Evolutionary conservation across 2,329 filamentous ascomycete species (phyloP), one percentile per base, ranked within the genome.

Genomic region (Fusarium continuum): DNA sequence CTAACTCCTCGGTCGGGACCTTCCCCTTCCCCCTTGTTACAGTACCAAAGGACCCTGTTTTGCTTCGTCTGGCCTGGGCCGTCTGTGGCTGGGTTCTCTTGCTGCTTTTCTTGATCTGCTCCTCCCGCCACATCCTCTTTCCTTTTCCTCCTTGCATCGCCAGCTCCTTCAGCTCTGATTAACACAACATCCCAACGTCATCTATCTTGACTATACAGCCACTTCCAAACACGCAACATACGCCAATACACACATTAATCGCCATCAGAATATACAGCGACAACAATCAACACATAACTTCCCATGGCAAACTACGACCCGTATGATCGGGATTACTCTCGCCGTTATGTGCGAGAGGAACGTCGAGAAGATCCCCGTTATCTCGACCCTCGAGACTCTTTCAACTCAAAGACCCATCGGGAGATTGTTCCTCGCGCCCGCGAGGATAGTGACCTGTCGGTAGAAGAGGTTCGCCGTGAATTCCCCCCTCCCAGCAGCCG

Each of bases 381-480:
- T 65, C 76, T 80, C 59, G 85, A 88, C 16, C 67, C 79, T 28
- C 80, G 82, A 66, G 84, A 86, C 36, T 78, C 76, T 26, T 78
- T 77, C 35, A 81, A 82, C 64, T 73, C 79, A 52, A 79, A 78
- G 64, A 74, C 77, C 25, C 75, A 80, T 38, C 82, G 79, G 56
- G 85, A 87, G 35, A 78, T 89, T 8, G 77, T 88, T 11, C 84
- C 84, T 29, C 80, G 84, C 22, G 74, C 80, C 44, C 88, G 90
- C 64, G 89, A 93, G 73, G 89, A 92, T 71, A 93, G 89, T 75
- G 88, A 89, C 39, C 79, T 89, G 22, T 88, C 88, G 3, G 78
- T 96, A 72, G 93, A 97, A 78, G 91, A 96, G 77, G 87, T 96
- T 58, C 87, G 87, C 64, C 88, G 92, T 67, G 91, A 96, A 68